phyloP scores from a whole-genome alignment of 2,329 filamentous ascomycete genomes.

The Hymenoscyphus scutula region DNA sequence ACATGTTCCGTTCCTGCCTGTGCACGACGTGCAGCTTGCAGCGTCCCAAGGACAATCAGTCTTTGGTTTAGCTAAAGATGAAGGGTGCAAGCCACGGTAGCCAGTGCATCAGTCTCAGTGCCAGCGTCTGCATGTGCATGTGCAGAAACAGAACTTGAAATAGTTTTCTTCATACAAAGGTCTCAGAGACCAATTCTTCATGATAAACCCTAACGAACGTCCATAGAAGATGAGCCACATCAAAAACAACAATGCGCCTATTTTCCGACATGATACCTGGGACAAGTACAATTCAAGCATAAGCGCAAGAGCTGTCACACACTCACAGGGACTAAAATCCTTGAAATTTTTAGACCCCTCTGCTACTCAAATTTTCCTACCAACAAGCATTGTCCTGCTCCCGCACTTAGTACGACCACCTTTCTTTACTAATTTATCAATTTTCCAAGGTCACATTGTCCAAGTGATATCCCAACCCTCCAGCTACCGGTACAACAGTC shows the following conservation, averaged over 20 bases:
- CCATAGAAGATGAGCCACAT: constrained; percentile 7
- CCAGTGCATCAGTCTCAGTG: background rate
- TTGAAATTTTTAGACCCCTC: background rate
- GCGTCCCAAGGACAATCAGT: background rate
- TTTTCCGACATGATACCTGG: constrained; percentile 24
- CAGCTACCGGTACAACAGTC: background rate
- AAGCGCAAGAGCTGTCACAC: background rate
- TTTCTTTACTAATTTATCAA: too few species aligned
- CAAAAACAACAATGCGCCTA: constrained; percentile 26
- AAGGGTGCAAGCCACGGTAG: background rate
- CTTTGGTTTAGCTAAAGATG: constrained; percentile 1
- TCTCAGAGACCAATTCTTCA: background rate
- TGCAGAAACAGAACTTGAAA: background rate
- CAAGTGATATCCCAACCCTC: background rate
- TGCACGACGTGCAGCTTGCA: background rate
- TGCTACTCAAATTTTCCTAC: background rate
- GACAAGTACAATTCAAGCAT: constrained; percentile 2
- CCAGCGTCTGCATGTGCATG: background rate
- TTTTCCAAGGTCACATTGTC: background rate
- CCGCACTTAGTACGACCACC: too few species aligned
- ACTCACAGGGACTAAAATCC: background rate
- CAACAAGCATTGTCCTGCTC: too few species aligned
- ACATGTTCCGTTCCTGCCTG: background rate
- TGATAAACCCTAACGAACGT: background rate
- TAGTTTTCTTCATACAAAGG: background rate